A percentile compares a stretch with the other conserved stretches of the same genome.
These are phyloP conservation scores for Coemansia erecta DNA, from an alignment of 192 early-diverging fungal species.

Conservation along the genomic window DNA sequence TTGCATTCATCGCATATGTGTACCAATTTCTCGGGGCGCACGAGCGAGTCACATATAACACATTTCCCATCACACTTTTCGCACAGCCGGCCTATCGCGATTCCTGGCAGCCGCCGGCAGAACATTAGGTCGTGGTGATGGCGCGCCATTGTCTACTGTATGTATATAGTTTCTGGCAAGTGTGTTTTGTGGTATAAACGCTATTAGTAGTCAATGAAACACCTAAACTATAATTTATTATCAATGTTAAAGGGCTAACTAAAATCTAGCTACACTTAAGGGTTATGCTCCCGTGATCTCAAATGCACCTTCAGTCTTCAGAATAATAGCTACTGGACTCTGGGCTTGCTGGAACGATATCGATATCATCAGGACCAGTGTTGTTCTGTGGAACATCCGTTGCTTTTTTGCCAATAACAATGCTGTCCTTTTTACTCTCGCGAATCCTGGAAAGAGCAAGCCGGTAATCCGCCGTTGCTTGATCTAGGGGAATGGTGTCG, in stretches of 20 bases:
- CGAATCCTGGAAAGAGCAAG: constrained; percentile 32
- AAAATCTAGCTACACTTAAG: background rate
- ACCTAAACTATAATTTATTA: no score
- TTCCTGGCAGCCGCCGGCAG: constrained; percentile 92
- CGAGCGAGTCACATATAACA: constrained; percentile 95
- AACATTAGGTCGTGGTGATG: constrained; percentile 92
- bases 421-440: constrained; percentile 15
- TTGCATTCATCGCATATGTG: constrained; percentile 97
- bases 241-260: no score
- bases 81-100: constrained; percentile 56
- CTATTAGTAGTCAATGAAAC: no score
- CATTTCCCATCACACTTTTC: constrained; percentile 82
- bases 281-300: constrained; percentile 1
- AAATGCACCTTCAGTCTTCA: constrained; percentile 8
- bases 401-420: constrained; percentile 23
- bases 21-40: constrained; percentile 83
- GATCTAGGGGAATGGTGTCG: constrained; percentile 40
- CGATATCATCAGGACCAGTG: constrained; percentile 14
- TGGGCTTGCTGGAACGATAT: constrained; percentile 18
- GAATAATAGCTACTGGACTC: constrained; percentile 29
- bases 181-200: no score
- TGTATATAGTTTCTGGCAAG: no score
- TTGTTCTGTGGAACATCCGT: constrained; percentile 14
- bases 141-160: constrained; percentile 59
- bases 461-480: constrained; percentile 41